phyloP scores from a whole-genome alignment of 129 eudicot genomes.

The Flaveria robusta region DNA sequence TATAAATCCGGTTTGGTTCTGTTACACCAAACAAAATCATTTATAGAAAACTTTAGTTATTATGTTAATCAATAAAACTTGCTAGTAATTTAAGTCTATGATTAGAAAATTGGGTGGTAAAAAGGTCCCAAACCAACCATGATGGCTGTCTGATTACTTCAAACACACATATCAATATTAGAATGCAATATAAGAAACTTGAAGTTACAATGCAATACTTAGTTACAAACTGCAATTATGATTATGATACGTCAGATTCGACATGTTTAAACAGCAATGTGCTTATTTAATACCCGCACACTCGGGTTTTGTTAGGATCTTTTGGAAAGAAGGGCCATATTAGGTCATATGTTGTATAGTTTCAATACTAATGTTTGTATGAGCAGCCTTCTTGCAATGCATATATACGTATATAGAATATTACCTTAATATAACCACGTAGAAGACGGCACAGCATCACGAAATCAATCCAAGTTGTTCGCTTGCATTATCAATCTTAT shows the following conservation, averaged over 20 bases:
- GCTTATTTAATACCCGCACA: constrained; percentile 20
- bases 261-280: neutral
- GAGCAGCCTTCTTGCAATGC: constrained; percentile 15
- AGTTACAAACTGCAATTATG: neutral
- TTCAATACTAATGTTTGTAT: constrained; percentile 22
- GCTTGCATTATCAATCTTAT: constrained; percentile 17
- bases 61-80: neutral
- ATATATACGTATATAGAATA: neutral
- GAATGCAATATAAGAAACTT: no score
- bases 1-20: no score
- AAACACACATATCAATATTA: neutral
- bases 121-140: constrained; percentile 5
- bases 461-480: constrained; percentile 3
- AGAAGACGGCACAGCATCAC: constrained; percentile 12
- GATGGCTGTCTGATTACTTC: neutral
- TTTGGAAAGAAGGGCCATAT: constrained; percentile 17
- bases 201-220: no score
- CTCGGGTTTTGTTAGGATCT: constrained; percentile 27
- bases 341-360: constrained; percentile 25
- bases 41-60: neutral
- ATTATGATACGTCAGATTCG: neutral
- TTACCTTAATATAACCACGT: constrained; percentile 33
- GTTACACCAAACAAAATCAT: no score
- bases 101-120: neutral
- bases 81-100: neutral